phyloP scores from a whole-genome alignment of 2,329 filamentous ascomycete species.

The Metarhizium robertsii region DNA sequence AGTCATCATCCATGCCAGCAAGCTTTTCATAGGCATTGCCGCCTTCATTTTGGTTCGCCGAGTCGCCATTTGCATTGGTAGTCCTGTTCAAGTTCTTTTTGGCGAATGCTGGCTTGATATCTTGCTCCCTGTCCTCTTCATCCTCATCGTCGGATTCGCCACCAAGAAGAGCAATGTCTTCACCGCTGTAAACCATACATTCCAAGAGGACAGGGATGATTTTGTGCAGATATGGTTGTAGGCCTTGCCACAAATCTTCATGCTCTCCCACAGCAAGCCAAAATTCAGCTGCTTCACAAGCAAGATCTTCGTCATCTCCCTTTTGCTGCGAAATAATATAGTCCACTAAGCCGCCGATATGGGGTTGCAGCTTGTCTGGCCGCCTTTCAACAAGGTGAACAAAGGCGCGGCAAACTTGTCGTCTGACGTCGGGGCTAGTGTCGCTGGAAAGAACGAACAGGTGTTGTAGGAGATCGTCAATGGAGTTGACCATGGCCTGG shows the following conservation, averaged over 20 bases:
- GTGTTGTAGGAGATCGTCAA: conserved; percentile 73
- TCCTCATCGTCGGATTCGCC: conserved; percentile 85
- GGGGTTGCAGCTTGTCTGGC: conserved; percentile 81
- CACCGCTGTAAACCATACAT: conserved; percentile 93
- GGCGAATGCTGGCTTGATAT: conserved; percentile 88
- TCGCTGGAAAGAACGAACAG: conserved; percentile 78
- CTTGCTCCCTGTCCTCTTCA: conserved; percentile 78
- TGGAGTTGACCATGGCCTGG: conserved; percentile 67
- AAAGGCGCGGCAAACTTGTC: conserved; percentile 89
- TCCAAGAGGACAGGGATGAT: conserved; percentile 86
- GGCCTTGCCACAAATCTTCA: conserved; percentile 62
- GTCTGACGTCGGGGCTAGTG: conserved; percentile 68
- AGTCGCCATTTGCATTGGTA: conserved; percentile 43
- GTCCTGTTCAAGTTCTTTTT: conserved; percentile 54
- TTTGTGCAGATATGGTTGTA: conserved; percentile 70
- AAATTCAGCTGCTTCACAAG: conserved; percentile 92
- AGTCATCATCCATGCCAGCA: conserved; percentile 57
- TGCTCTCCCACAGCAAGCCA: conserved; percentile 93
- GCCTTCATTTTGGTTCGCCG: not conserved
- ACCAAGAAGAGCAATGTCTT: conserved; percentile 80
- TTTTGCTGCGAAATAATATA: conserved; percentile 89
- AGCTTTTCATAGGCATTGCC: conserved; percentile 44
- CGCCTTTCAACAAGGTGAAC: conserved; percentile 85
- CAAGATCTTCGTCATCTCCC: conserved; percentile 78
- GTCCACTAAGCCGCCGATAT: conserved; percentile 79